These are phyloP conservation scores for Entomortierella parvispora DNA, from an alignment of 192 early-diverging fungal genomes.

Conservation along the genomic window DNA sequence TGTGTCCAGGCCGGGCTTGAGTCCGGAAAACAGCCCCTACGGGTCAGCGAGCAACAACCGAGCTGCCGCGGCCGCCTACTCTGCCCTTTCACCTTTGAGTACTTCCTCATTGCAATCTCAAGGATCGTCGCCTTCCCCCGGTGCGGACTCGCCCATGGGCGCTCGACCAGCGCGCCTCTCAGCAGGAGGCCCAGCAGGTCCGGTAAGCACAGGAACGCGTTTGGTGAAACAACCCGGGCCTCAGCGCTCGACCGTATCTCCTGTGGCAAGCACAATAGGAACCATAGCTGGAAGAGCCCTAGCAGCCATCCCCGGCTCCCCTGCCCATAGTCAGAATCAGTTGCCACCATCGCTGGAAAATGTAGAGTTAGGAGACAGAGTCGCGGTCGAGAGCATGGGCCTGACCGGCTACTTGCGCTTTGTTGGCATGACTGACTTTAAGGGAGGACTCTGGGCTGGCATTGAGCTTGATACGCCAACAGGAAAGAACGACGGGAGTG, in stretches of 20 bases:
- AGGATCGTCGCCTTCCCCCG: slow-evolving; percentile 2
- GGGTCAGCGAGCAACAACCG: slow-evolving; percentile 6
- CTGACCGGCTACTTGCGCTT: slow-evolving; percentile 77
- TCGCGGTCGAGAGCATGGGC: slow-evolving; percentile 69
- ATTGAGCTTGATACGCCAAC: slow-evolving; percentile 76
- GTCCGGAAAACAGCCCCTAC: slow-evolving; percentile 6
- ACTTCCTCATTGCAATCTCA: no score
- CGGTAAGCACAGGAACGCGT: no score
- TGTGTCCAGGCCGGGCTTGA: slow-evolving; percentile 2
- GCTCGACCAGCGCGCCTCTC: slow-evolving; percentile 6
- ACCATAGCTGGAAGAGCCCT: no score
- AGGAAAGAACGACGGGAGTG: slow-evolving; percentile 86
- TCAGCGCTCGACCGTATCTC: slow-evolving; percentile 18
- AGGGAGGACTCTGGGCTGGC: slow-evolving; percentile 83
- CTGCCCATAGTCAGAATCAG: slow-evolving; percentile 12
- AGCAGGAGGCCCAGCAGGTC: background rate
- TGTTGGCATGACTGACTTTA: slow-evolving; percentile 77
- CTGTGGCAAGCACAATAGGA: background rate
- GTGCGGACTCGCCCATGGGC: slow-evolving; percentile 20
- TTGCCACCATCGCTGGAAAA: slow-evolving; percentile 36
- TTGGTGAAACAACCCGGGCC: slow-evolving; percentile 20
- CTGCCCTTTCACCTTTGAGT: slow-evolving; percentile 17
- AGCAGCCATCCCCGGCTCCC: slow-evolving; percentile 5
- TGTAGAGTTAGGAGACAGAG: slow-evolving; percentile 63
- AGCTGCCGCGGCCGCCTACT: slow-evolving; percentile 9